Conservation (phyloP, 306 rosid species). For the Gillenia trifoliata region DNA sequence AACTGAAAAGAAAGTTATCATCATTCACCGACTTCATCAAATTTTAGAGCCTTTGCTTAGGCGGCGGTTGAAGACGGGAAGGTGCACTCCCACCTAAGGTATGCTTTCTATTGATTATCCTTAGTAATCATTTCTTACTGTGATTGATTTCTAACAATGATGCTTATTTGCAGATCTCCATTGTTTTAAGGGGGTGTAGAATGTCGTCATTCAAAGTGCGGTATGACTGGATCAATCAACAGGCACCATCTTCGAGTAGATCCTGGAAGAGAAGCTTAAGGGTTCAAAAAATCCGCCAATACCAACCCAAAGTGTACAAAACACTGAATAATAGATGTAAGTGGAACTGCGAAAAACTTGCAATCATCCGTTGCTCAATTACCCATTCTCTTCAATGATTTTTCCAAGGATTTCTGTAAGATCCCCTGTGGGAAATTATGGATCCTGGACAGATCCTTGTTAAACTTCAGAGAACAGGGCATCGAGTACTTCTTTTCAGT, state of each 20-base stretch:
- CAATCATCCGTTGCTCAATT: conserved; percentile 92
- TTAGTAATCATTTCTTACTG: conserved; percentile 8
- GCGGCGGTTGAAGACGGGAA: conserved; percentile 99
- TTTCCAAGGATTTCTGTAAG: conserved; percentile 62
- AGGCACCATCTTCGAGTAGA: conserved; percentile 94
- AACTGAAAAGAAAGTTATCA: conserved; percentile 94
- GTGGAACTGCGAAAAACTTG: conserved; percentile 98
- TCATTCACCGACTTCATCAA: conserved; percentile 97
- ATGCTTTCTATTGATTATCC: conserved; percentile 25
- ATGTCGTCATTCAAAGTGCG: conserved; percentile 95
- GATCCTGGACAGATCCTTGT: conserved; percentile 92
- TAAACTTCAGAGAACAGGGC: conserved; percentile 93
- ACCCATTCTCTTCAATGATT: conserved; percentile 60
- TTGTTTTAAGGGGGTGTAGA: conserved; percentile 75
- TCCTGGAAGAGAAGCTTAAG: conserved; percentile 79
- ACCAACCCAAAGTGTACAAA: conserved; percentile 71
- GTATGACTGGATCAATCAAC: conserved; percentile 95
- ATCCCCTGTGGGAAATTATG: conserved; percentile 95
- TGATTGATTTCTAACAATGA: conserved; percentile 24
- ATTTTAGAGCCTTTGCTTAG: conserved; percentile 99
- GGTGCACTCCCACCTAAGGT: conserved; percentile 98
- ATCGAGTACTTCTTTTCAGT: conserved; percentile 91
- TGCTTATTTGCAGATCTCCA: conserved; percentile 68
- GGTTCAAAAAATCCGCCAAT: conserved; percentile 62
- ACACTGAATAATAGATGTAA: conserved; percentile 92